Conservation (phyloP, 2,329 filamentous ascomycete species). For the Zopfia rhizophila region DNA sequence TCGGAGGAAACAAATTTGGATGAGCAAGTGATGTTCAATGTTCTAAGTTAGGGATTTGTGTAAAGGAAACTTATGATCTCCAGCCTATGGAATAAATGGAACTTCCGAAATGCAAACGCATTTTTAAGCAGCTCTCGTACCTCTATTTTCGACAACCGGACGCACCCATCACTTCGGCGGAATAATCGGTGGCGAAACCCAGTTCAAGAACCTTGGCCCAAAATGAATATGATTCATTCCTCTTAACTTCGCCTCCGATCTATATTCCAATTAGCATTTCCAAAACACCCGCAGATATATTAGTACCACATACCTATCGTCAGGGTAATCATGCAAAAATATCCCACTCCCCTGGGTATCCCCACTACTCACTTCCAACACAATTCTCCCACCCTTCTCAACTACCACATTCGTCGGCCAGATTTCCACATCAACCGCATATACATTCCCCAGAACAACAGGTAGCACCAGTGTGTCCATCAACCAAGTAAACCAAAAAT, state of each 20-base stretch:
- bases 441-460: constrained; percentile 66
- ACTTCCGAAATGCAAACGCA: no score
- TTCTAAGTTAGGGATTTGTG: no score
- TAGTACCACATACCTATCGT: constrained; percentile 56
- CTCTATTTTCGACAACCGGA: no score
- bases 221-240: constrained; percentile 67
- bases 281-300: neutral
- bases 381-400: constrained; percentile 62
- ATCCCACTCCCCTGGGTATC: constrained; percentile 70
- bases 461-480: no score
- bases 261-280: constrained; percentile 15
- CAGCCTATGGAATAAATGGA: no score
- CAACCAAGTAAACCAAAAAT: no score
- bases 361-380: constrained; percentile 64
- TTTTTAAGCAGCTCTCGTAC: no score
- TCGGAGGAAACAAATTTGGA: no score
- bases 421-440: constrained; percentile 70
- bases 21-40: no score
- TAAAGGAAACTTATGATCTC: no score
- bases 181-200: constrained; percentile 64
- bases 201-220: constrained; percentile 61
- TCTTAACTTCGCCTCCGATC: constrained; percentile 54
- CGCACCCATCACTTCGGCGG: constrained; percentile 57
- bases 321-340: constrained; percentile 63
- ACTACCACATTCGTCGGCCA: constrained; percentile 72